phyloP scores from a whole-genome alignment of 2,329 filamentous ascomycete species.

The Cordyceps cateniannulata region DNA sequence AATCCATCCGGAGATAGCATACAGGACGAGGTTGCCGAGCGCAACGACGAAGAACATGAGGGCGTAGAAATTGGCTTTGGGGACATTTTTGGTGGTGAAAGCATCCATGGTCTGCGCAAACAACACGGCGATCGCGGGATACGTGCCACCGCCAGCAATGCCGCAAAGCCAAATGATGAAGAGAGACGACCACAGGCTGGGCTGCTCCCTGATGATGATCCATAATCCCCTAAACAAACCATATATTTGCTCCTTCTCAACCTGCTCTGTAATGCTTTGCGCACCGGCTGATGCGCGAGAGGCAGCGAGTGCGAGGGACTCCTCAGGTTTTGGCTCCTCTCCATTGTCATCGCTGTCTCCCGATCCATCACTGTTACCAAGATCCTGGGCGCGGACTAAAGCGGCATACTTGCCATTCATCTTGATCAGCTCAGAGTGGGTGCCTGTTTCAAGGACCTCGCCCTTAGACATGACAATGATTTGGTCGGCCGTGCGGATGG shows the following conservation, averaged over 20 bases:
- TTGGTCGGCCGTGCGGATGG: conserved; percentile 55
- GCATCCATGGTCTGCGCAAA: conserved; percentile 34
- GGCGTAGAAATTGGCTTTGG: conserved; percentile 43
- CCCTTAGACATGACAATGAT: conserved; percentile 60
- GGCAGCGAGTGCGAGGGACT: conserved; percentile 11
- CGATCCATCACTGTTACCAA: conserved; percentile 21
- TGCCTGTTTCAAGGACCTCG: conserved; percentile 53
- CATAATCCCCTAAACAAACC: conserved; percentile 24
- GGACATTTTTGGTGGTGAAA: conserved; percentile 26
- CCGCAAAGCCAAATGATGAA: conserved; percentile 19
- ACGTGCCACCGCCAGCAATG: conserved; percentile 28
- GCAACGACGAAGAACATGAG: conserved; percentile 53
- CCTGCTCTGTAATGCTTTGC: conserved; percentile 8
- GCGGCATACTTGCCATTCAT: conserved; percentile 42
- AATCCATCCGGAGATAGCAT: conserved; percentile 31
- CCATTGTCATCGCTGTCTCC: conserved; percentile 14
- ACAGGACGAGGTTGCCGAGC: conserved; percentile 37
- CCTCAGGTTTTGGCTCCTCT: conserved; percentile 26
- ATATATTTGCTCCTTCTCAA: conserved; percentile 14
- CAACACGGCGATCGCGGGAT: conserved; percentile 34
- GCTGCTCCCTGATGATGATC: conserved; percentile 26
- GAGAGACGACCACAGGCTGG: conserved; percentile 20
- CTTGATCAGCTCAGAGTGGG: conserved; percentile 50
- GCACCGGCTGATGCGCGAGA: conserved; percentile 18
- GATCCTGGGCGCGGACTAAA: conserved; percentile 40